Evolutionary conservation across 2,329 filamentous ascomycete genomes (phyloP).

Genomic region (Dactylellina drechsleri): DNA sequence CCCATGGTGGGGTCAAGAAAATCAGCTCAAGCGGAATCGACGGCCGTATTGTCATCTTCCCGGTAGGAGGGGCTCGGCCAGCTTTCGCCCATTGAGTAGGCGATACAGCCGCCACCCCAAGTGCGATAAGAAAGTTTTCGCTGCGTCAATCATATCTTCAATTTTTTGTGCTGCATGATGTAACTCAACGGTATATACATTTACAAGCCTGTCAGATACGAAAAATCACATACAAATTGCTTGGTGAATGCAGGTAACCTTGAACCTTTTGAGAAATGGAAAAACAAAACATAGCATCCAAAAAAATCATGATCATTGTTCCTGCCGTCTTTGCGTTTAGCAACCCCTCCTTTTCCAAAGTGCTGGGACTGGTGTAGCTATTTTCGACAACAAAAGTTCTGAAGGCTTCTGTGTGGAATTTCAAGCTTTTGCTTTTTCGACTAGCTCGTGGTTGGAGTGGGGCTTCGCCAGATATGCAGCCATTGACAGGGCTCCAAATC

Average conservation of each 20-base stretch:
- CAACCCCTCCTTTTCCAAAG: conserved; percentile 30
- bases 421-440: conserved; percentile 49
- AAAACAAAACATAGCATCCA: conserved; percentile 4
- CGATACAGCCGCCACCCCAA: conserved; percentile 15
- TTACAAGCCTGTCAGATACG: conserved; percentile 36
- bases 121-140: conserved; percentile 3
- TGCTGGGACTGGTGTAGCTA: conserved; percentile 44
- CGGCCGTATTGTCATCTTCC: conserved; percentile 78
- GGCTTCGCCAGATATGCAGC: conserved; percentile 42
- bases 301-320: conserved; percentile 36
- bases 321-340: conserved; percentile 46
- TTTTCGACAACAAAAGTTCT: conserved; percentile 48
- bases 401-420: conserved; percentile 39
- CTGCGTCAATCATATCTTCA: conserved; percentile 16
- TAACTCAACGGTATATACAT: conserved; percentile 24
- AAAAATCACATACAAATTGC: conserved; percentile 16
- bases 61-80: conserved; percentile 52
- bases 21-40: conserved; percentile 88
- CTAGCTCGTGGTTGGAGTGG: conserved; percentile 23
- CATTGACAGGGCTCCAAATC: conserved; percentile 44
- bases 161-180: conserved; percentile 37
- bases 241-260: conserved; percentile 17
- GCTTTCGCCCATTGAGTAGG: conserved; percentile 38
- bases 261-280: conserved; percentile 11
- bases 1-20: conserved; percentile 73